Evolutionary conservation across 1,284 basidiomycete species (phyloP), one percentile per base, ranked within the genome.

Genomic region (Neolentinus lepideus): DNA sequence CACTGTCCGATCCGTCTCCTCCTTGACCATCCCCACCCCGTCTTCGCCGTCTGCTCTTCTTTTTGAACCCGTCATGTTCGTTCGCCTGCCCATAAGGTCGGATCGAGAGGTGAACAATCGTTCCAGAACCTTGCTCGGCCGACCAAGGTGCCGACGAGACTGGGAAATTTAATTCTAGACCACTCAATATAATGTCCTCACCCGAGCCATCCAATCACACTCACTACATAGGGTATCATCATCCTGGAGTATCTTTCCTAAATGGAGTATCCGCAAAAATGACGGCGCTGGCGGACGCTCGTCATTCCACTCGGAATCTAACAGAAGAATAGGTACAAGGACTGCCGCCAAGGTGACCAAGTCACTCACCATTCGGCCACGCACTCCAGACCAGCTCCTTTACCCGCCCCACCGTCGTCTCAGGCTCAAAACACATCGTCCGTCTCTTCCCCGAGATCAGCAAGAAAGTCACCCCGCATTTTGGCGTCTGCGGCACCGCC

Each of bases 351-450:
- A 43, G 12, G 16, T 26, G 51, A 25, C 53, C 60, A 36, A 55
- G 38, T 4, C n/a, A 72, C 81, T 69, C 64, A 87, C 89, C 88
- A 61, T 75, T 74, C 29, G 89, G 88, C 90, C 91, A 93, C 52
- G 83, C 80, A 71, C 85, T 88, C 89, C 90, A 92, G 48, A 88
- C 81, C 51, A 92, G 75, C 71, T 93, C 90, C 71, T 93, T 93
- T 56, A 90, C 84, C 59, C 90, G 74, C 12, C 89, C 88, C 16
- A 94, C 74, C 0, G 88, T 89, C 33, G 81, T 85, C 63, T 85
- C 83, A 9, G 89, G 88, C 51, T 90, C 88, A 62, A 94, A 94
- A 0, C 80, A 74, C 79, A 91, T 89, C 1, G 83, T 83, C 62
- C 84, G 77, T 57, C 85, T 75, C 52, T 80, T 74, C 0, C 91